Evolutionary conservation across 179 eudicot genomes (phyloP).

Genomic region (Silene noctiflora): DNA sequence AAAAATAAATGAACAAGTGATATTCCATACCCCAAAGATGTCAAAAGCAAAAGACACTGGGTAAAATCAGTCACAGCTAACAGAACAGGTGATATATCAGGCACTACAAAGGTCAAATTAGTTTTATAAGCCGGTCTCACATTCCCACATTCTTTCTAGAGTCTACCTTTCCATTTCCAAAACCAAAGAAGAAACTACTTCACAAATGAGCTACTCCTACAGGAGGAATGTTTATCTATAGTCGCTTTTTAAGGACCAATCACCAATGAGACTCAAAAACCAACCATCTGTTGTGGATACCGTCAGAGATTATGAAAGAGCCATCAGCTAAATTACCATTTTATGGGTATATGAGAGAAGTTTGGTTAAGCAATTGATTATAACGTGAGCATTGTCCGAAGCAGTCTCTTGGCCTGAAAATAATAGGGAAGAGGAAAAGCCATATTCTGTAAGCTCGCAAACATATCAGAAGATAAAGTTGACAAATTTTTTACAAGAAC

Average conservation of each 20-base stretch:
- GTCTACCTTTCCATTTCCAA: background rate
- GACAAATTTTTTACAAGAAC: background rate
- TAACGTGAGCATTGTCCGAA: conserved; percentile 52
- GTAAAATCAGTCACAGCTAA: background rate
- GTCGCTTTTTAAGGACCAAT: too few relatives aligned
- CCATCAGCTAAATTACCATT: conserved; percentile 52
- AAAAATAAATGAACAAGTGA: background rate
- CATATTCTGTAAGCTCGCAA: background rate
- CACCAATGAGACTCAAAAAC: too few relatives aligned
- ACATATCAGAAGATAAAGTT: background rate
- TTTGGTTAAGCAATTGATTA: conserved; percentile 50
- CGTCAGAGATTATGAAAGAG: background rate
- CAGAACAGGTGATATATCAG: background rate
- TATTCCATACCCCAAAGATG: background rate
- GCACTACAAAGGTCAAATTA: background rate
- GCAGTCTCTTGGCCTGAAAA: conserved; percentile 68
- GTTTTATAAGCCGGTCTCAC: background rate
- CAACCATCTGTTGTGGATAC: background rate
- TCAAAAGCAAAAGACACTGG: background rate
- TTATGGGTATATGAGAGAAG: conserved; percentile 68
- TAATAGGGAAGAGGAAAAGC: conserved; percentile 13
- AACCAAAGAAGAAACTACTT: background rate
- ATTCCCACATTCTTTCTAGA: background rate
- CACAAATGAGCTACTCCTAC: background rate
- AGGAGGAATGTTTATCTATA: background rate